These are phyloP conservation scores for Polyrhizophydium stewartii DNA, from an alignment of 371 early-diverging fungal genomes.

Conservation along the genomic window DNA sequence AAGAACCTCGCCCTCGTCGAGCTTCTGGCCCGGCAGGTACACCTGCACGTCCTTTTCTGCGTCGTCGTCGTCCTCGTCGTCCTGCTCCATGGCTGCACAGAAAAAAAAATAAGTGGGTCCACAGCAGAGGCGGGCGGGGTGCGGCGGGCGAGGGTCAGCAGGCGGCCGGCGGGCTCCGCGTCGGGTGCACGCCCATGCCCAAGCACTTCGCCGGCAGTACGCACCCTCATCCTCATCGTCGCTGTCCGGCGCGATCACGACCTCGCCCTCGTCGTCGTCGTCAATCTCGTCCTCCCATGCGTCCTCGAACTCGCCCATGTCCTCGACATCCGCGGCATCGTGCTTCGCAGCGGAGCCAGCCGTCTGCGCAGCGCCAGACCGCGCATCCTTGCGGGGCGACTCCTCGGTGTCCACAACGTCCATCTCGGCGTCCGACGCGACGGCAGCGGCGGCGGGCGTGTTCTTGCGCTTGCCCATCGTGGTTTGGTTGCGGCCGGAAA, in stretches of 20 bases:
- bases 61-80: conserved; percentile 30
- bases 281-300: conserved; percentile 91
- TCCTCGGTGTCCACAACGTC: too few species aligned
- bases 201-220: conserved; percentile 4
- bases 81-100: conserved; percentile 20
- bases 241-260: conserved; percentile 47
- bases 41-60: conserved; percentile 40
- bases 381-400: too few species aligned
- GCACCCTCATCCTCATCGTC: conserved; percentile 54
- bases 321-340: conserved; percentile 34
- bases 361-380: too few species aligned
- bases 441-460: too few species aligned
- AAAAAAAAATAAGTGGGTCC: conserved; percentile 11
- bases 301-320: conserved; percentile 96
- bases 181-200: too few species aligned
- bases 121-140: background rate
- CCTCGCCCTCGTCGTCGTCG: conserved; percentile 59
- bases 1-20: conserved; percentile 85
- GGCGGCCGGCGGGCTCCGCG: too few species aligned
- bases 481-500: too few species aligned
- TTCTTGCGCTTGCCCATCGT: too few species aligned
- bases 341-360: too few species aligned
- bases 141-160: too few species aligned
- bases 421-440: too few species aligned
- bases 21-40: conserved; percentile 88